Base-by-base conservation (phyloP, 306 rosid genomes). In the Carpinus viminea region DNA sequence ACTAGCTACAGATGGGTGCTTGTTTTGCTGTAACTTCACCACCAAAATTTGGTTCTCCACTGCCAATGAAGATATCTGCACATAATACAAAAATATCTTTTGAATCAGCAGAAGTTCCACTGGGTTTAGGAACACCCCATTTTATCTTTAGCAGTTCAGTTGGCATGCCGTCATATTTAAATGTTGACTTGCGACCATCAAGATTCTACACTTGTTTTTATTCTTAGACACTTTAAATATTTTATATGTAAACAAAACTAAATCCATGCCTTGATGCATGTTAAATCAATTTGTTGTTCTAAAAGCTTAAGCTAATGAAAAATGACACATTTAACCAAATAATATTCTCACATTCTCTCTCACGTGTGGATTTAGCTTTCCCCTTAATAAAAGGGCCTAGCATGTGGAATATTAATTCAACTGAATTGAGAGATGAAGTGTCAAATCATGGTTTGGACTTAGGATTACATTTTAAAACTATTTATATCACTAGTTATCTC, bases 31-130 rank as follows among this genome's bases (percentile, higher is more conserved):
- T 73, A 95, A 87, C 92, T 93, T 91, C 73, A 74, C 76, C 20
- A 73, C 73, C 89, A 93, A 86, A 77, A 81, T 55, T 82, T 85
- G 79, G 86, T 95, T 95, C 90, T 95, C 93, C 84, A 77, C 80
- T 68, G 89, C 83, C 70, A 95, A 89, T 43, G 85, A 81, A 70
- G 91, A 90, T 73, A 95, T 74, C 99, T 95, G 93, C 88, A 78
- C 46, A 79, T 46, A 75, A 80, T 76, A 81, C 73, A 83, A 28
- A 82, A 86, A 73, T 59, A 61, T 52, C 47, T 68, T 82, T n/a
- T 53, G 74, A 73, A 78, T 73, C 68, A 82, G 82, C 70, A 76
- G 68, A 59, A 64, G 17, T 18, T 3, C 17, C 51, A 8, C 57
- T 10, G 28, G 41, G 72, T 38, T 41, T 45, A 36, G 51, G 13